Conservation (phyloP, 768 basidiomycete genomes). For the Phlegmacium glaucopus region DNA sequence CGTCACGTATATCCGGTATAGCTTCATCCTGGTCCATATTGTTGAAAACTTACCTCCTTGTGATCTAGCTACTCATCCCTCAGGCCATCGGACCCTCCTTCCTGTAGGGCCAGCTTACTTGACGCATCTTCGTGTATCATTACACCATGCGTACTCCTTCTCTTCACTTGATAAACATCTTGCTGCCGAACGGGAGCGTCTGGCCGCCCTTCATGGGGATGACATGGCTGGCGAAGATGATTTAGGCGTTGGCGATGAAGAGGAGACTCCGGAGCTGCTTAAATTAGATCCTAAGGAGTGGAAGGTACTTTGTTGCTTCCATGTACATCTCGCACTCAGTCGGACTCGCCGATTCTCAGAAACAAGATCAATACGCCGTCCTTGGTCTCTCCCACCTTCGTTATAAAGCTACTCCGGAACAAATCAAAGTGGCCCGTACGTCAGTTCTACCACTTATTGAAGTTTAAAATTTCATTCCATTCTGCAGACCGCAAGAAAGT, state of each 20-base stretch:
- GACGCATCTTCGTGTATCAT: constrained; percentile 70
- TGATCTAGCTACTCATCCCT: constrained; percentile 31
- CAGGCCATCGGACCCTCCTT: constrained; percentile 51
- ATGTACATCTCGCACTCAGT: background rate
- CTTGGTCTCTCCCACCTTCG: constrained; percentile 91
- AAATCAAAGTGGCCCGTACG: constrained; percentile 96
- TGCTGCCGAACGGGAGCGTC: constrained; percentile 38
- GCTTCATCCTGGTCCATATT: background rate
- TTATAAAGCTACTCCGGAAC: constrained; percentile 81
- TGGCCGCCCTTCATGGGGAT: constrained; percentile 46
- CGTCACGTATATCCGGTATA: constrained; percentile 26
- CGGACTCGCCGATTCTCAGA: constrained; percentile 41
- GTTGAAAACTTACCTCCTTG: background rate
- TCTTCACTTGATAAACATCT: constrained; percentile 75
- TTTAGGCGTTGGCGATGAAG: constrained; percentile 90
- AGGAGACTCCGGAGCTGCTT: constrained; percentile 68
- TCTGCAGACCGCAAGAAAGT: constrained; percentile 94
- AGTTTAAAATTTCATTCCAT: background rate
- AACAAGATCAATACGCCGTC: constrained; percentile 98
- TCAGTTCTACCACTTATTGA: constrained; percentile 35
- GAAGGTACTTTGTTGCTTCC: constrained; percentile 59
- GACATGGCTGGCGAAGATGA: constrained; percentile 63
- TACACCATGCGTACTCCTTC: constrained; percentile 77
- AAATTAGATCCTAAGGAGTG: constrained; percentile 94
- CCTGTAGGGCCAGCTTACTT: constrained; percentile 89